Evolutionary conservation across 768 basidiomycete genomes (phyloP).

Genomic region (Basidioascus undulatus): DNA sequence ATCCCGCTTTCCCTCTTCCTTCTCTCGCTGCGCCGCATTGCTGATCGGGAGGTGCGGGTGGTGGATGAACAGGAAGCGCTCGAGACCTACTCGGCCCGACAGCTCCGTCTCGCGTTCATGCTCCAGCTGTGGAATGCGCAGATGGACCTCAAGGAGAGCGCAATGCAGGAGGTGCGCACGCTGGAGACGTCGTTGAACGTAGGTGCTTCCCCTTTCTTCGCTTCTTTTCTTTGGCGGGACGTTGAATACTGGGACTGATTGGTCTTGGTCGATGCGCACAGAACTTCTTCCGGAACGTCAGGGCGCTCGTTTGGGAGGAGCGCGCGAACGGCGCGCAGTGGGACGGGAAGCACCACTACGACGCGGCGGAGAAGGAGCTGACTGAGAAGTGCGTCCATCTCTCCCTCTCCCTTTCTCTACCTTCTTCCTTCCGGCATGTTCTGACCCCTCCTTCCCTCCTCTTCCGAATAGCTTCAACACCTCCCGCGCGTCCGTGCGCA

Average conservation of each 20-base stretch:
- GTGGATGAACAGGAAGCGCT: conserved; percentile 45
- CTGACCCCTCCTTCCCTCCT: not conserved
- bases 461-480: conserved; percentile 33
- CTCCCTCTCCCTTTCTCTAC: conserved; percentile 4
- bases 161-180: conserved; percentile 62
- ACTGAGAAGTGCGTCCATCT: conserved; percentile 29
- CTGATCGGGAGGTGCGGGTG: conserved; percentile 3
- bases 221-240: too few species aligned
- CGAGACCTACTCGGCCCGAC: conserved; percentile 54
- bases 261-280: conserved; percentile 16
- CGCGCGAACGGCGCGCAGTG: conserved; percentile 12
- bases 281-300: conserved; percentile 85
- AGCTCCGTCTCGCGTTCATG: conserved; percentile 75
- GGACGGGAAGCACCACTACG: conserved; percentile 22
- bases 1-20: not conserved
- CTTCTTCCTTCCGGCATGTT: not conserved
- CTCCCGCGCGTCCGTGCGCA: conserved; percentile 56
- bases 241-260: too few species aligned
- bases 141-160: conserved; percentile 75
- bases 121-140: conserved; percentile 76
- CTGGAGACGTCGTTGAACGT: conserved; percentile 72
- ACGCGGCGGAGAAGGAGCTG: conserved; percentile 38
- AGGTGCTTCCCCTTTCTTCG: too few species aligned
- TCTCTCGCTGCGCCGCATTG: not conserved
- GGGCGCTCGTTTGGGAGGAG: conserved; percentile 44